Evolutionary conservation across 768 basidiomycete genomes (phyloP), one percentile per base, ranked within the genome.

Genomic region (Calocybe gangraenosa): DNA sequence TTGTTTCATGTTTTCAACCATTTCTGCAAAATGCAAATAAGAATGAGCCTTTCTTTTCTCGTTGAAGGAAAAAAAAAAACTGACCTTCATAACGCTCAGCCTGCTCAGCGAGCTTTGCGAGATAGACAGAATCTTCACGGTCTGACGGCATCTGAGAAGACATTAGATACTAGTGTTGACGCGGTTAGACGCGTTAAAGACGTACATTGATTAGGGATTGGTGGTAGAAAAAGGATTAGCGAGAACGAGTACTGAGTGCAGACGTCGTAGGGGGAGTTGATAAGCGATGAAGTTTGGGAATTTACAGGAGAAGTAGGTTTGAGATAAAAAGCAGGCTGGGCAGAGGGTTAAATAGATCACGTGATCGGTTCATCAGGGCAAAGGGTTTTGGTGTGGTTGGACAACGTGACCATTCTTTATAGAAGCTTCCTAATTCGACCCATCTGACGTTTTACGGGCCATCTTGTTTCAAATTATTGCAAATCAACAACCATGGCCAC

Each of bases 41-140:
- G n/a, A 32, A 37, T 19, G 25, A n/a, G n/a, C n/a, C n/a, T n/a
- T n/a, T n/a, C n/a, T n/a, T n/a, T 3, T 37, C 49, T 32, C 30
- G 46, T 34, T 28, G 50, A 46, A 25, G 31, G 40, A 41, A 44
- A 18, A 34, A 13, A 28, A 41, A 20, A 7, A 15, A 25, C 33
- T 20, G 44, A 87, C 94, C 94, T 78, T 97, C 94, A 67, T 97
- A 98, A 40, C 95, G 94, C 81, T 98, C 94, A 60, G 95, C 95
- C 78, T 97, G 93, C 78, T 97, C 93, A 67, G 92, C 92, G 77
- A 97, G 92, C 90, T 98, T 98, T 76, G 95, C 94, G 73, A 96
- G 93, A 81, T 97, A 98, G 72, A 98, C 94, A 60, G 87, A 92
- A 71, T 94, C 91, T 82, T 94, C 92, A 64, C 92, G 91, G 65